Base-by-base conservation (phyloP, 805 yeast genomes). In the Wickerhamiella allomyrinae region DNA sequence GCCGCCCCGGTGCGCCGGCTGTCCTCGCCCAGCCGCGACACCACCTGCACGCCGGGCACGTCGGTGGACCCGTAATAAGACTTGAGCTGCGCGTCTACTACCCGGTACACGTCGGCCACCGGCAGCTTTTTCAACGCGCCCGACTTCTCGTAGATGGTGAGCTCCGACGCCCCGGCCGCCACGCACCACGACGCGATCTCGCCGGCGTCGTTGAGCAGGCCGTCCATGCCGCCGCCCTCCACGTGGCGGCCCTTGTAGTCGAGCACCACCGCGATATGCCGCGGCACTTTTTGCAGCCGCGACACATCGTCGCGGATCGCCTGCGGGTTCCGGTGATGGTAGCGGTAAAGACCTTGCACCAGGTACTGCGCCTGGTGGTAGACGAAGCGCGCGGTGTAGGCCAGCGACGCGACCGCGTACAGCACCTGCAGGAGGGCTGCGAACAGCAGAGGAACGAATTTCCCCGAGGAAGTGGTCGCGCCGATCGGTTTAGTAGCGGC, bases 181-280 rank as follows among this genome's bases (percentile, higher is more conserved):
- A 84, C 59, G 31, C 85, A 71, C 98, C 98, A 91, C 5, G 91
- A 77, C 1, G 76, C 70, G 29, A 87, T 48, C 53, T 87, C 95
- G 37, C 87, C 73, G 5, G 79, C 71, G 52, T 83, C 83, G 49
- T 74, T 76, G 52, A 87, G 67, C 34, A 89, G 65, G 0, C 94
- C 95, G 46, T 79, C 83, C 34, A 79, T 60, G 2, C 96, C 96
- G 24, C 94, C 95, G 46, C 86, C 89, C 52, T 84, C 94, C 51
- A 78, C 89, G 47, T 79, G 82, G 44, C 76, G 85, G 21, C 78
- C 71, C 54, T 76, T 77, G 56, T 77, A 70, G 50, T 74, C 77
- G 44, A 91, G 62, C n/a, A 89, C 76, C 17, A 82, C 76, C 7
- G 93, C 79, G 19, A 91, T 54, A 39, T 81, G 70, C 49, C 69